phyloP scores from a whole-genome alignment of 768 basidiomycete species.

The Auricularia cornea region DNA sequence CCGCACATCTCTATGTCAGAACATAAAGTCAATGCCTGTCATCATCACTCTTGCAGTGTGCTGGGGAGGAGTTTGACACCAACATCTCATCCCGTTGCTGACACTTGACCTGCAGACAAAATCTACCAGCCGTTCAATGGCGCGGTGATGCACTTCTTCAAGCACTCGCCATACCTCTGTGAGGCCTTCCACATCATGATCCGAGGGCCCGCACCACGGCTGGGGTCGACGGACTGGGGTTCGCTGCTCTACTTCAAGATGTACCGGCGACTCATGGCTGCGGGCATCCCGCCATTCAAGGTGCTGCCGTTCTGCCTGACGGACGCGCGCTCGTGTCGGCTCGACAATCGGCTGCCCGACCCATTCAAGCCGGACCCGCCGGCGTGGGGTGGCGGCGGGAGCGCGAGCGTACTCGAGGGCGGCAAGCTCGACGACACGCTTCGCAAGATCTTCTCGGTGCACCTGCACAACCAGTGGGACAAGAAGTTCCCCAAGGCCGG shows the following conservation, averaged over 20 bases:
- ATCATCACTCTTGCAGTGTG: neutral
- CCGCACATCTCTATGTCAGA: no score
- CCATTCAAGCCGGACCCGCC: conserved; percentile 58
- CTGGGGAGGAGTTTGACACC: no score
- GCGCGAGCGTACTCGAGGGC: conserved; percentile 52
- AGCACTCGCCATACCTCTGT: conserved; percentile 91
- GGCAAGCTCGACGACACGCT: conserved; percentile 57
- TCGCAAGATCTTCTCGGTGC: conserved; percentile 73
- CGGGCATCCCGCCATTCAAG: conserved; percentile 73
- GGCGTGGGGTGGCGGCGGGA: conserved; percentile 57
- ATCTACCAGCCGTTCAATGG: conserved; percentile 78
- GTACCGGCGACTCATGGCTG: conserved; percentile 73
- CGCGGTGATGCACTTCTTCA: conserved; percentile 87
- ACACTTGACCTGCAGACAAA: conserved; percentile 43
- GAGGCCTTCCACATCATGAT: conserved; percentile 92
- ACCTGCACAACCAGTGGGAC: conserved; percentile 95
- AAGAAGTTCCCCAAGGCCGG: conserved; percentile 75
- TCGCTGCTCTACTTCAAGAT: conserved; percentile 85
- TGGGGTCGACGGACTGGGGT: conserved; percentile 90
- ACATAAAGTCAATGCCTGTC: no score
- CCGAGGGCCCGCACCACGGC: conserved; percentile 58
- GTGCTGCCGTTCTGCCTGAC: conserved; percentile 93
- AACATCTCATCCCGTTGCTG: neutral
- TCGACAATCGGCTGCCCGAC: conserved; percentile 89
- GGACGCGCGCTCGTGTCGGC: conserved; percentile 83